Percentiles rank a stretch among this genome's conserved stretches.
phyloP scores from a whole-genome alignment of 805 yeast genomes.

The Metschnikowia rubicola region DNA sequence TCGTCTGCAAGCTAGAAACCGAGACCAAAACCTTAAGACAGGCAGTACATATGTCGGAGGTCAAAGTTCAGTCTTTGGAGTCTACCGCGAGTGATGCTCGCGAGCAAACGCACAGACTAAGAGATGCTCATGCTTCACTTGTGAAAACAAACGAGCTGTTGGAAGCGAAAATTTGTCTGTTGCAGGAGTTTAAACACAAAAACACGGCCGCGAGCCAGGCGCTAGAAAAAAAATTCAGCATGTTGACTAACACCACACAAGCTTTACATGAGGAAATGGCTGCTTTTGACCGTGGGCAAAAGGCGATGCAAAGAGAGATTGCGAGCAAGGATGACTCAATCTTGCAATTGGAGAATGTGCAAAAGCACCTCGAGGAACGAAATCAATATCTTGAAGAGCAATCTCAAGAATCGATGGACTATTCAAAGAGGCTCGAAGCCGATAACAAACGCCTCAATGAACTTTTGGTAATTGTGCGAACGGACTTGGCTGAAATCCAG shows the following conservation, averaged over 20 bases:
- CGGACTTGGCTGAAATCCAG: not conserved
- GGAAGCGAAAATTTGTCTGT: not conserved
- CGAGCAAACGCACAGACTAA: not conserved
- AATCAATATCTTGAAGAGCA: constrained; percentile 2
- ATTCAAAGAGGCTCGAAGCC: not conserved
- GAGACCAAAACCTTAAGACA: not conserved
- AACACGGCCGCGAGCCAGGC: constrained; percentile 21
- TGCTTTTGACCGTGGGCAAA: constrained; percentile 16
- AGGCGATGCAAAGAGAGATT: constrained; percentile 9
- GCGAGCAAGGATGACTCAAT: constrained; percentile 1
- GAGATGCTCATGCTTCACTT: not conserved
- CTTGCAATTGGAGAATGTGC: constrained; percentile 3
- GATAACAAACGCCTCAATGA: constrained; percentile 4
- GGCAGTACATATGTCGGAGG: not conserved
- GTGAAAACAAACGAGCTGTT: not conserved
- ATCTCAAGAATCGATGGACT: not conserved
- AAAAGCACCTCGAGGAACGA: constrained; percentile 6
- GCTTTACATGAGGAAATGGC: constrained; percentile 17
- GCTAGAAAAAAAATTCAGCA: constrained; percentile 16
- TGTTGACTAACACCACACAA: constrained; percentile 15
- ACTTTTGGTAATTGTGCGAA: not conserved
- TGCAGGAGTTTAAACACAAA: constrained; percentile 19
- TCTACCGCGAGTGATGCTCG: not conserved
- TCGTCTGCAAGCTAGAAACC: not conserved
- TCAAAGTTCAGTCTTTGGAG: not conserved